Conservation (phyloP, 768 basidiomycete genomes). For the Chalciporus sphaerocephalus region DNA sequence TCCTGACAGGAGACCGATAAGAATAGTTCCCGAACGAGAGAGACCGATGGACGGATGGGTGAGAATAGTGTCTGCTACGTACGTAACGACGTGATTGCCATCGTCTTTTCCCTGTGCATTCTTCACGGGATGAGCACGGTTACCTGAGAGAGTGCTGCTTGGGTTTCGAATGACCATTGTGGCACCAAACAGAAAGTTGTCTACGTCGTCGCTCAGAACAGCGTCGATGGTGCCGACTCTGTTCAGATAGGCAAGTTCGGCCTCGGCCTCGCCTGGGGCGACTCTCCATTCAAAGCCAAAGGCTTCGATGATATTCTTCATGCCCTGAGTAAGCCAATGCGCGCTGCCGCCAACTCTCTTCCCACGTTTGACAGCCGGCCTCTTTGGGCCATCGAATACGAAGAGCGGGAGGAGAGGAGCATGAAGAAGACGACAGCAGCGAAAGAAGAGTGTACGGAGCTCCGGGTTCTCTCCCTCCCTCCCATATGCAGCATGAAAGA, state of each 20-base stretch:
- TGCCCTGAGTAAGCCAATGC: constrained; percentile 66
- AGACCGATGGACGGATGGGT: constrained; percentile 48
- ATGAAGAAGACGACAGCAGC: constrained; percentile 71
- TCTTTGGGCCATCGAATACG: constrained; percentile 86
- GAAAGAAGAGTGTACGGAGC: constrained; percentile 79
- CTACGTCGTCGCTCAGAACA: constrained; percentile 89
- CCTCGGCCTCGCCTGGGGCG: constrained; percentile 94
- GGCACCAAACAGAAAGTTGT: constrained; percentile 89
- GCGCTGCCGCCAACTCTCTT: constrained; percentile 60
- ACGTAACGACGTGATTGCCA: constrained; percentile 58
- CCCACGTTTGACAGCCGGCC: constrained; percentile 77
- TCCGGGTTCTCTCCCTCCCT: constrained; percentile 84
- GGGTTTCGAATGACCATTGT: constrained; percentile 77
- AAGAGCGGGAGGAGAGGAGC: constrained; percentile 84
- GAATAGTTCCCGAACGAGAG: constrained; percentile 63
- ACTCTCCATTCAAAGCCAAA: constrained; percentile 78
- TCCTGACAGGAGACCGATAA: constrained; percentile 82
- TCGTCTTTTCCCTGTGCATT: constrained; percentile 69
- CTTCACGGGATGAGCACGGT: constrained; percentile 56
- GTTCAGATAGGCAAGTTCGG: constrained; percentile 86
- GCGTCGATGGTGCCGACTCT: constrained; percentile 80
- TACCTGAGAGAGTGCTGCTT: constrained; percentile 69
- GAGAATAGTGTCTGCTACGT: constrained; percentile 35
- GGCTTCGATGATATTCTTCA: constrained; percentile 74
- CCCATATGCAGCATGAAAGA: constrained; percentile 68